Conservation (phyloP, 2,329 filamentous ascomycete species). For the Pseudogymnoascus pannorum region DNA sequence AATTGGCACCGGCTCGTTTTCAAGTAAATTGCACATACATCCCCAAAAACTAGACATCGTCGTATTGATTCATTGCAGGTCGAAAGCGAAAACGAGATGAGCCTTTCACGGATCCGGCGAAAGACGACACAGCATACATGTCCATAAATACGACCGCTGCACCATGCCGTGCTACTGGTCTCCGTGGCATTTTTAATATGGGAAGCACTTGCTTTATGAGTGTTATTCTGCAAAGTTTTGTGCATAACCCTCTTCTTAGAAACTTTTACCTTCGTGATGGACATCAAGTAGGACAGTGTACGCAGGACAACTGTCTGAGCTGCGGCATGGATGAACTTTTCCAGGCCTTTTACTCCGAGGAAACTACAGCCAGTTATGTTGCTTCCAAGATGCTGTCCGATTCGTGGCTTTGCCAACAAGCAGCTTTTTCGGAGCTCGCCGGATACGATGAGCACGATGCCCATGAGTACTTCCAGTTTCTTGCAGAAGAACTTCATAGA, state of each 20-base stretch:
- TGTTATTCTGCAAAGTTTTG: slow-evolving; percentile 84
- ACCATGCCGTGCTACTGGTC: slow-evolving; percentile 77
- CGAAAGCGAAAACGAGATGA: slow-evolving; percentile 74
- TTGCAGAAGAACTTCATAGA: slow-evolving; percentile 84
- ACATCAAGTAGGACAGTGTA: slow-evolving; percentile 71
- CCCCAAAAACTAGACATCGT: background rate
- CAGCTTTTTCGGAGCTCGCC: slow-evolving; percentile 65
- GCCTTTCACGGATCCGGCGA: slow-evolving; percentile 53
- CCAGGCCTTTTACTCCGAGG: slow-evolving; percentile 61
- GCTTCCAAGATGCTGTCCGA: slow-evolving; percentile 82
- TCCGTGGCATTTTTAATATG: slow-evolving; percentile 92
- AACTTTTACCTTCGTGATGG: slow-evolving; percentile 91
- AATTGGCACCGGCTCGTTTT: slow-evolving; percentile 58
- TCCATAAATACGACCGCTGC: slow-evolving; percentile 69
- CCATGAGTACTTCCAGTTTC: slow-evolving; percentile 93
- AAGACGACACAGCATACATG: slow-evolving; percentile 71
- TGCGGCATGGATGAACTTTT: slow-evolving; percentile 70
- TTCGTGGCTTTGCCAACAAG: slow-evolving; percentile 80
- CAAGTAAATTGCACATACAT: slow-evolving; percentile 39
- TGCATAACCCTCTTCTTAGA: slow-evolving; percentile 86
- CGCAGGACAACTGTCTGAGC: slow-evolving; percentile 53
- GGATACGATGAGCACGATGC: slow-evolving; percentile 95
- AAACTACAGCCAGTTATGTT: slow-evolving; percentile 82
- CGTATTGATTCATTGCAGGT: slow-evolving; percentile 30
- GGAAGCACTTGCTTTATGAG: slow-evolving; percentile 99